Evolutionary conservation across 2,329 filamentous ascomycete genomes (phyloP).

Genomic region (Tolypocladium paradoxum): DNA sequence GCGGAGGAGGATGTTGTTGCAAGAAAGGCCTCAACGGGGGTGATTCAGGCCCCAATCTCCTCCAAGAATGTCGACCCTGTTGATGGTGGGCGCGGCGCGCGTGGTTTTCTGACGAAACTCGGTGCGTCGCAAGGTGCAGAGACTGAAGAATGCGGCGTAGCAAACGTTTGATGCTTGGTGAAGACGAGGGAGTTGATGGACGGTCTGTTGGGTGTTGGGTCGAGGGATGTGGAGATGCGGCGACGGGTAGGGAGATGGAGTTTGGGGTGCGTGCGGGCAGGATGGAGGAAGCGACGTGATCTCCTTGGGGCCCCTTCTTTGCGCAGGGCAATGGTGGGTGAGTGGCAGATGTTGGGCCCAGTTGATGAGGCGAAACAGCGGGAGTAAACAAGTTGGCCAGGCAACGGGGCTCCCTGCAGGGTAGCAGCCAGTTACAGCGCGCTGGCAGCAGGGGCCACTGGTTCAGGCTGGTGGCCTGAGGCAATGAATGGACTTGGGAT

Average conservation of each 20-base stretch:
- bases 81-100: background rate
- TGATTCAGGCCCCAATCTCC: background rate
- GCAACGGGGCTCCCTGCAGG: slow-evolving; percentile 13
- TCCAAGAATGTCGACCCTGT: slow-evolving; percentile 6
- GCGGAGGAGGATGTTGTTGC: background rate
- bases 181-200: background rate
- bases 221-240: background rate
- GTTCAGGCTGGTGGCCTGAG: background rate
- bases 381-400: slow-evolving; percentile 23
- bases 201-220: background rate
- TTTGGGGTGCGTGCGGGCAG: background rate
- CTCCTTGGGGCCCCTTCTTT: slow-evolving; percentile 2
- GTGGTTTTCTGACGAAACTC: background rate
- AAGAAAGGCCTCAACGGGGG: background rate
- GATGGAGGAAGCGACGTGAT: background rate
- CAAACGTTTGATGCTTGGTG: background rate
- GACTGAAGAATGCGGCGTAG: background rate
- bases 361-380: slow-evolving; percentile 6
- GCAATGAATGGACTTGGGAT: background rate
- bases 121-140: background rate
- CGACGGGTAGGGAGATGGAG: background rate
- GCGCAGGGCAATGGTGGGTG: slow-evolving; percentile 1
- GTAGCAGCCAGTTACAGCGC: background rate
- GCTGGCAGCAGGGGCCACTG: too few species aligned
- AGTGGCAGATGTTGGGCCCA: background rate